Evolutionary conservation across 179 eudicot species (phyloP).

Genomic region (Beta corolliflora): DNA sequence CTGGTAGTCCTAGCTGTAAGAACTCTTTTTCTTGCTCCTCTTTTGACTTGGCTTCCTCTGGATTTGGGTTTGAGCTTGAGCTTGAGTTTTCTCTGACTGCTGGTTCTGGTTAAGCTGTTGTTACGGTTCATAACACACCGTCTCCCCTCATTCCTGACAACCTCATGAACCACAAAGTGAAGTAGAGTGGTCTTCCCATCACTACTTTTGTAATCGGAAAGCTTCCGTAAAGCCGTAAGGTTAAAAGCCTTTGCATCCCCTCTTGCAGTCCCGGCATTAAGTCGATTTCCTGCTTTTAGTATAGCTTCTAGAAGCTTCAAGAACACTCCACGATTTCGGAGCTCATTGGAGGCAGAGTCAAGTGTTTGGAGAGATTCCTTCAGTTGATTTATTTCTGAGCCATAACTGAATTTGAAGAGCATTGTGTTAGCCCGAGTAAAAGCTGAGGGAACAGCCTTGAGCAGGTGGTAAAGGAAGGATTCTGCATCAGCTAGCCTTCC

Average conservation of each 20-base stretch:
- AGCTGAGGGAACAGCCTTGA: conserved; percentile 71
- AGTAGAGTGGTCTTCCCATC: conserved; percentile 90
- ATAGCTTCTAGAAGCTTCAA: conserved; percentile 86
- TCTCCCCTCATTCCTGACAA: conserved; percentile 81
- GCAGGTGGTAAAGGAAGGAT: conserved; percentile 70
- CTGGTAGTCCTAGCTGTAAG: conserved; percentile 72
- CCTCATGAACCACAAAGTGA: conserved; percentile 86
- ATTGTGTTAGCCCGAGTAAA: conserved; percentile 66
- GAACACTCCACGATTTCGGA: conserved; percentile 67
- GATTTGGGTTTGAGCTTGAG: background rate
- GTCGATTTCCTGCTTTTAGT: conserved; percentile 89
- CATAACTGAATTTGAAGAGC: conserved; percentile 66
- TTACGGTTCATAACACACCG: conserved; percentile 56
- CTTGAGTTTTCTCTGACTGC: conserved; percentile 29
- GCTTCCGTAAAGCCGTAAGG: conserved; percentile 62
- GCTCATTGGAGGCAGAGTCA: conserved; percentile 71
- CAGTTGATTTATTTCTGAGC: conserved; percentile 48
- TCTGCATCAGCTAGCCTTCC: conserved; percentile 80
- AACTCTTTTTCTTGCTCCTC: conserved; percentile 75
- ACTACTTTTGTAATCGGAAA: conserved; percentile 86
- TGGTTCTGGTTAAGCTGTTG: conserved; percentile 41
- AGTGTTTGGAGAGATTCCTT: conserved; percentile 59
- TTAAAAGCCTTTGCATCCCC: conserved; percentile 91
- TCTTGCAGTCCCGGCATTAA: conserved; percentile 85
- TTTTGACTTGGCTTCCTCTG: conserved; percentile 32